phyloP scores from a whole-genome alignment of 306 rosid genomes.

The Begonia loranthoides region DNA sequence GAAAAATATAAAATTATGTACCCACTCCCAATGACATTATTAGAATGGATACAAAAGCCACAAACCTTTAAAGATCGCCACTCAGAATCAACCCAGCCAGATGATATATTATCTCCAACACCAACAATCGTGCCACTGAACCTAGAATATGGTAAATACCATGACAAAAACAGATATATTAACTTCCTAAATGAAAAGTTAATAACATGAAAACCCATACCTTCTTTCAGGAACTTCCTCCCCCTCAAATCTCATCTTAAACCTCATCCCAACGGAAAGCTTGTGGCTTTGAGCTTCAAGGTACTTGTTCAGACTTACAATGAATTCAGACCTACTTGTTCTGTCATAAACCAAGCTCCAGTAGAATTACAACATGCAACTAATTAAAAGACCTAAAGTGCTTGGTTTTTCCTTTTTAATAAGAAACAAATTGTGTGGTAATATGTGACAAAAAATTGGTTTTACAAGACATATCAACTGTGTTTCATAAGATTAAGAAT shows the following conservation, averaged over 20 bases:
- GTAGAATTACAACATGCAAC: background rate
- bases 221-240: conserved; percentile 99
- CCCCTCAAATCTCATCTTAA: conserved; percentile 96
- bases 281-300: conserved; percentile 82
- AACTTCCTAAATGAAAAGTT: background rate
- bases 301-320: conserved; percentile 84
- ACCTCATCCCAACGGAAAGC: conserved; percentile 96
- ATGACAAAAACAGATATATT: background rate
- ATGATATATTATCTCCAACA: conserved; percentile 58
- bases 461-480: too few species aligned
- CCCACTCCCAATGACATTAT: too few species aligned
- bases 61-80: conserved; percentile 90
- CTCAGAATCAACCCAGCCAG: conserved; percentile 85
- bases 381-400: too few species aligned
- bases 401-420: too few species aligned
- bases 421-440: too few species aligned
- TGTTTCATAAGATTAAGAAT: too few species aligned
- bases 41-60: background rate
- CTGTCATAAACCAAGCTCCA: conserved; percentile 26
- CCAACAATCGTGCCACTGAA: conserved; percentile 98
- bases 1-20: too few species aligned
- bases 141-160: conserved; percentile 28
- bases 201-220: conserved; percentile 18
- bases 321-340: conserved; percentile 90
- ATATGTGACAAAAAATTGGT: too few species aligned